Conservation (phyloP, 805 yeast genomes). For the Yarrowia sp. region DNA sequence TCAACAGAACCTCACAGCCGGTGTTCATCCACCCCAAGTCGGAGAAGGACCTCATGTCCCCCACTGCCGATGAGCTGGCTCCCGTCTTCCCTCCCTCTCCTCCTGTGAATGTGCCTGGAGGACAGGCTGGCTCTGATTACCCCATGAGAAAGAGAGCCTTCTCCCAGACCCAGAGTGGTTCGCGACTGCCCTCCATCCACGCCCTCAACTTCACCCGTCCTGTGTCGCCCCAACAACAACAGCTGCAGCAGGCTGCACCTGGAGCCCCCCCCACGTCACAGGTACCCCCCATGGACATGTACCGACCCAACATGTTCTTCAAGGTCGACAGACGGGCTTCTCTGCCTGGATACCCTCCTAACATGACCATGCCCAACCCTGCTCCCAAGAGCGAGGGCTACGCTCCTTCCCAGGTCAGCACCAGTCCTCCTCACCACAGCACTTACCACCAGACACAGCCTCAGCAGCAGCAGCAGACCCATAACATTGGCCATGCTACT, state of each 20-base stretch:
- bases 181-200: constrained; percentile 32
- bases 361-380: constrained; percentile 21
- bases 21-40: constrained; percentile 37
- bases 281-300: constrained; percentile 37
- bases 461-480: constrained; percentile 19
- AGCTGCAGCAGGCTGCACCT: constrained; percentile 35
- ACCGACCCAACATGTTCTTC: constrained; percentile 36
- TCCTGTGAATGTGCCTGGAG: constrained; percentile 18
- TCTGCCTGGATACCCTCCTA: constrained; percentile 17
- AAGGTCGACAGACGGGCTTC: constrained; percentile 30
- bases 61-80: constrained; percentile 23
- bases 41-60: constrained; percentile 27
- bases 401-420: constrained; percentile 1
- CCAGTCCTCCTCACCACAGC: constrained; percentile 22
- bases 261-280: constrained; percentile 10
- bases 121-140: constrained; percentile 3
- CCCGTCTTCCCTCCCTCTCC: constrained; percentile 36
- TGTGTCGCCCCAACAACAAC: constrained; percentile 32
- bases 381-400: constrained; percentile 26
- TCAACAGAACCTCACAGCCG: constrained; percentile 25
- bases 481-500: constrained; percentile 12
- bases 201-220: constrained; percentile 30
- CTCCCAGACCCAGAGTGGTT: constrained; percentile 12
- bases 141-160: constrained; percentile 37
- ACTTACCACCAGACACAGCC: constrained; percentile 14